These are phyloP conservation scores for Phytophthora pisi DNA, from an alignment of 352 stramenopile genomes.

Conservation along the genomic window DNA sequence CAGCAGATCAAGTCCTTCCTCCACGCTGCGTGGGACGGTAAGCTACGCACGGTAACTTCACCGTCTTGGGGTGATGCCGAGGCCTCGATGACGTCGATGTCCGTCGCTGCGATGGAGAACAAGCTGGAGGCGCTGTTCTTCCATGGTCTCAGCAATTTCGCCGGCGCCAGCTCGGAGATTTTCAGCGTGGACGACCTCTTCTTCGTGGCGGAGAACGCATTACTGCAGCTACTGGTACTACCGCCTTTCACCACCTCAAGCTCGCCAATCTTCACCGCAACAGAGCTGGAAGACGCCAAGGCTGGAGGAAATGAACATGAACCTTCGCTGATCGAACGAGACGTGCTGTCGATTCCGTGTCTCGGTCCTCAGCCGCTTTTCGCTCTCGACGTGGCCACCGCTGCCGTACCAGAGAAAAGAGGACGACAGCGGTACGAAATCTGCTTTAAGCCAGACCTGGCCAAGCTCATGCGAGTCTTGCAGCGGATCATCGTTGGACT, in stretches of 20 bases:
- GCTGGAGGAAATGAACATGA: not conserved
- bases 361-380: conserved; percentile 25
- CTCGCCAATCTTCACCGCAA: conserved; percentile 10
- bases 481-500: conserved; percentile 41
- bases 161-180: conserved; percentile 9
- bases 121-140: conserved; percentile 47
- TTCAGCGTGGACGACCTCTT: conserved; percentile 42
- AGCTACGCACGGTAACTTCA: conserved; percentile 21
- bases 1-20: conserved; percentile 60
- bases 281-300: not conserved
- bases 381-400: conserved; percentile 10
- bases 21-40: conserved; percentile 43
- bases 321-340: conserved; percentile 14
- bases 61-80: not conserved
- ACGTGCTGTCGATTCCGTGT: conserved; percentile 30
- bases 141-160: conserved; percentile 17
- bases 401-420: conserved; percentile 10
- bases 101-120: conserved; percentile 41
- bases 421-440: conserved; percentile 32
- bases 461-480: conserved; percentile 32
- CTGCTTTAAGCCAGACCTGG: conserved; percentile 42
- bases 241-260: conserved; percentile 15
- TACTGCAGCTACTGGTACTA: conserved; percentile 34
- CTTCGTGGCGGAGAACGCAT: conserved; percentile 18
- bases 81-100: conserved; percentile 11